Conservation (phyloP, 306 rosid genomes). For the Cucumis hystrix region DNA sequence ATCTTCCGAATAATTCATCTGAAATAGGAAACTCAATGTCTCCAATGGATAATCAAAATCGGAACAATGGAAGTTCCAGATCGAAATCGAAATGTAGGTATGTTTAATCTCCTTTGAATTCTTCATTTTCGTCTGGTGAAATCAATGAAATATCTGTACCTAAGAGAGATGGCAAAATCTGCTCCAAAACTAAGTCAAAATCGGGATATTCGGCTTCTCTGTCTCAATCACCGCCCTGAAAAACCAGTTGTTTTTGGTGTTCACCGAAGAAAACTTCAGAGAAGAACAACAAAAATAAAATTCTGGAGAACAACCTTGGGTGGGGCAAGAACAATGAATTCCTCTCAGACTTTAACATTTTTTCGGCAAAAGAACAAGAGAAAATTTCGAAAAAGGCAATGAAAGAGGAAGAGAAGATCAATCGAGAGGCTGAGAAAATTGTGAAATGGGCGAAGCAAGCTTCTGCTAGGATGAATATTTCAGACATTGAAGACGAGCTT, state of each 20-base stretch:
- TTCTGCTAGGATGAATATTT: conserved; percentile 40
- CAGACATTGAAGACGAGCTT: conserved; percentile 47
- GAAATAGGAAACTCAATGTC: background rate
- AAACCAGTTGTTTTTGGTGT: conserved; percentile 58
- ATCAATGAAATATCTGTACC: conserved; percentile 19
- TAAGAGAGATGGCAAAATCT: background rate
- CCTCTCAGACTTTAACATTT: conserved; percentile 38
- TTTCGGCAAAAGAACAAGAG: conserved; percentile 47
- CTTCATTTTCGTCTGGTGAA: too few relatives aligned
- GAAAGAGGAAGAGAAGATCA: conserved; percentile 62
- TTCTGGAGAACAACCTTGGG: background rate
- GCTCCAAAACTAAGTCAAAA: background rate
- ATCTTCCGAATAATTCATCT: background rate
- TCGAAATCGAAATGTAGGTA: conserved; percentile 16
- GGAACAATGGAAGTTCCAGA: background rate
- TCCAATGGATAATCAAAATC: too few relatives aligned
- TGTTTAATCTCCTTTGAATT: conserved; percentile 24
- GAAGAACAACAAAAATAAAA: conserved; percentile 32
- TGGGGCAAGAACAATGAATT: conserved; percentile 37
- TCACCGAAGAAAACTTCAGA: conserved; percentile 54
- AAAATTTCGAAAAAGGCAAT: conserved; percentile 52
- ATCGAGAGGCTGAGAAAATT: conserved; percentile 65
- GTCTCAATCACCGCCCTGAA: conserved; percentile 29
- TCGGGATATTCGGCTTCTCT: conserved; percentile 17
- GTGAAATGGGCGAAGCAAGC: too few relatives aligned